Evolutionary conservation across 805 yeast genomes (phyloP).

Genomic region (Helenozyma baotianmanensis): DNA sequence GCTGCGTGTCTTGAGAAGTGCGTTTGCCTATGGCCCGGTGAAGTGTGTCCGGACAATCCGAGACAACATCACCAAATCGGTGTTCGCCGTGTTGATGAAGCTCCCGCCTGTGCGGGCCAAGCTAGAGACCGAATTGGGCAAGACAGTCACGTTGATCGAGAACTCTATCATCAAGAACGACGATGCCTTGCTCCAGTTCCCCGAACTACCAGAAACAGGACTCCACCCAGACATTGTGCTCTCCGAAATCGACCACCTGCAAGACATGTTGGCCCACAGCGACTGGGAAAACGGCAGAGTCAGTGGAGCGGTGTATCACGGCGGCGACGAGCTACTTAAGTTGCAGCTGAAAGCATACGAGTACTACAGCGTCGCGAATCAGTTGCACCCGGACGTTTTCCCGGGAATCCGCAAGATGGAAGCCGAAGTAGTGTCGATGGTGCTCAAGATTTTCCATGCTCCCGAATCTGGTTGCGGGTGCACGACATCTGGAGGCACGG

Average conservation of each 20-base stretch:
- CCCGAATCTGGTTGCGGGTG: conserved; percentile 64
- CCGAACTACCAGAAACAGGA: conserved; percentile 57
- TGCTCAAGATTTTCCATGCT: conserved; percentile 71
- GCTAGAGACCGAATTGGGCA: conserved; percentile 57
- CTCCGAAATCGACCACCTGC: conserved; percentile 46
- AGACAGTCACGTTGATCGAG: conserved; percentile 49
- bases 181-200: conserved; percentile 39
- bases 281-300: conserved; percentile 84
- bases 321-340: conserved; percentile 71
- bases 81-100: conserved; percentile 13
- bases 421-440: conserved; percentile 91
- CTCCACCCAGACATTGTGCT: conserved; percentile 44
- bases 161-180: conserved; percentile 53
- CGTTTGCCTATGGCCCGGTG: conserved; percentile 11
- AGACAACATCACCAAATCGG: conserved; percentile 3
- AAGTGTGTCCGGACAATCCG: conserved; percentile 1
- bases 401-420: conserved; percentile 98
- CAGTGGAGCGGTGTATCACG: conserved; percentile 96
- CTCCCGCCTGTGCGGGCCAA: conserved; percentile 52
- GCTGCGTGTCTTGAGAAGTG: conserved; percentile 2
- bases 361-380: conserved; percentile 82
- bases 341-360: conserved; percentile 76
- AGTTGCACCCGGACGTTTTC: conserved; percentile 93
- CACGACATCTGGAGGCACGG: conserved; percentile 93
- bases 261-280: conserved; percentile 51